phyloP scores from a whole-genome alignment of 202 grass and related monocot species.

The Bolboschoenoplectus hybrid region DNA sequence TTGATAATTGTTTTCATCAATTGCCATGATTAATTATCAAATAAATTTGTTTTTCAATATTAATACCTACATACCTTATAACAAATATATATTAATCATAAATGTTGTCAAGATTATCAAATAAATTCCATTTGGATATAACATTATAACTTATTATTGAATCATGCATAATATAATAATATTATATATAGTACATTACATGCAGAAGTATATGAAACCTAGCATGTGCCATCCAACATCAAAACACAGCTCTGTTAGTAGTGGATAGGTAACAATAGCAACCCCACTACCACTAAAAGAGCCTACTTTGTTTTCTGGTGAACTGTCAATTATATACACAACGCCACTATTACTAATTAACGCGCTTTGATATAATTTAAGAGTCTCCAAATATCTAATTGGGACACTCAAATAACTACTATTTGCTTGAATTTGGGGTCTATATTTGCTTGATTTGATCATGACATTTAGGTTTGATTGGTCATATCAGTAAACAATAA shows the following conservation, averaged over 20 bases:
- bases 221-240: slow-evolving; percentile 29
- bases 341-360: not conserved
- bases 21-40: no score
- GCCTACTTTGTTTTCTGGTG: not conserved
- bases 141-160: no score
- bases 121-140: no score
- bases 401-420: not conserved
- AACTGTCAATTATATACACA: slow-evolving; percentile 7
- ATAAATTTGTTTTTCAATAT: no score
- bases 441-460: slow-evolving; percentile 15
- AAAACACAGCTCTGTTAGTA: slow-evolving; percentile 11
- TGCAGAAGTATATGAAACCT: not conserved
- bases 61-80: no score
- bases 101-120: no score
- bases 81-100: no score
- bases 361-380: not conserved
- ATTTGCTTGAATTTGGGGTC: not conserved
- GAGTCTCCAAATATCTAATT: not conserved
- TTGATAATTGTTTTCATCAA: no score
- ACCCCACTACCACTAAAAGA: not conserved
- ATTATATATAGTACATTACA: not conserved
- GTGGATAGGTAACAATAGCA: not conserved
- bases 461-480: not conserved
- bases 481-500: slow-evolving; percentile 2
- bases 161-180: not conserved